Base-by-base conservation (phyloP, 148 eudicot species). In the Gaultheria prostrata region DNA sequence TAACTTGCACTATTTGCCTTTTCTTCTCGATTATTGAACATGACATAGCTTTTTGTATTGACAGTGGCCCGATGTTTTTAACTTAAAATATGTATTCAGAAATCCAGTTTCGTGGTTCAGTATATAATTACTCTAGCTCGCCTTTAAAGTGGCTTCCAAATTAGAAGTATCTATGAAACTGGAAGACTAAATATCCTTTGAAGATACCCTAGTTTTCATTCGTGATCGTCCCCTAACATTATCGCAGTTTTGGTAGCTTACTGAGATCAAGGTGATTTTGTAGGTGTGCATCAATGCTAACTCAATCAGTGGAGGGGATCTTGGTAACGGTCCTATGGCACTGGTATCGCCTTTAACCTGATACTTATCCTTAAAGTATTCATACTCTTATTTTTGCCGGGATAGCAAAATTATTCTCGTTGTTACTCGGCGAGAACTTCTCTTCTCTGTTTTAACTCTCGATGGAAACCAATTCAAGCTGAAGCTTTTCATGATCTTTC, bases 311-410 rank as follows among this genome's bases (percentile, higher is more conserved):
- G 80, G 86, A 84, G 82, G 81, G 78, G 78, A 86, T 76, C 35
- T 56, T 73, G 82, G 79, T 53, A 83, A 71, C 80, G 88, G 88
- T 76, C 77, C 83, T 83, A 82, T 83, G 86, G 92, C 89, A 88
- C 92, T 91, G 98, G 98, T 92, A 94, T 89, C 84, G 53, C 85
- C 88, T 87, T 87, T 88, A 82, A 91, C 92, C 90, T 87, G 90
- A 86, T 90, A 87, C 89, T 85, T 83, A 70, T 91, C 84, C 65
- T 65, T 69, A 77, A 77, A 73, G 28, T 30, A 53, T 48, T 20
- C 80, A 48, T 30, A 65, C 6, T 50, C 14, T 45, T 32, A 43
- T 26, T 82, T 81, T 82, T 35, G 4, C 46, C 21, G 17, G 84
- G 81, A 21, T 71, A 49, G 45, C 17, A n/a, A 80, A 77, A 49